Base-by-base conservation (phyloP, 2,329 filamentous ascomycete genomes). In the Arthrinium puccinioides region DNA sequence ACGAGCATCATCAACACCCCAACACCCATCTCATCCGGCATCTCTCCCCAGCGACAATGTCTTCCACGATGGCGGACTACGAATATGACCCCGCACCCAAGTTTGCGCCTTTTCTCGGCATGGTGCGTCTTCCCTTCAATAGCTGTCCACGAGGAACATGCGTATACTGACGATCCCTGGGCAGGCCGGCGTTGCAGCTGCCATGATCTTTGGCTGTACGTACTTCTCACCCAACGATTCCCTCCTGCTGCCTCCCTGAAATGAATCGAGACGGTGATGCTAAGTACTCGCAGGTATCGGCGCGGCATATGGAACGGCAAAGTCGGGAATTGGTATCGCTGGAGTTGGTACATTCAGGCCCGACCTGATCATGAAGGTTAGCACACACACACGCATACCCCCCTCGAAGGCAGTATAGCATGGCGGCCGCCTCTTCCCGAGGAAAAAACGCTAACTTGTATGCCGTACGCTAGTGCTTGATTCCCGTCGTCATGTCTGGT, bases 401-500 rank as follows among this genome's bases (percentile, higher is more conserved):
- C n/a, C n/a, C n/a, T n/a, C n/a, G n/a, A n/a, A n/a, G n/a, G n/a
- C n/a, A n/a, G n/a, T n/a, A n/a, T n/a, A n/a, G n/a, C n/a, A n/a
- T n/a, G n/a, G n/a, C n/a, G n/a, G n/a, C n/a, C n/a, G n/a, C n/a
- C n/a, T n/a, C n/a, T n/a, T n/a, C n/a, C n/a, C n/a, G n/a, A n/a
- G n/a, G n/a, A n/a, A n/a, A n/a, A n/a, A n/a, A n/a, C n/a, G n/a
- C n/a, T n/a, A n/a, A n/a, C n/a, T n/a, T 15, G 24, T 36, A 16
- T 33, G 32, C 18, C 21, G 21, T 20, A 42, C 49, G 49, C 37
- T 51, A 88, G 84, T 89, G 83, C 40, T 69, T 90, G 37, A 89
- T 90, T 50, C 85, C 86, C 45, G 85, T 92, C 48, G 82, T 98
- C 70, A 98, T 98, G 92, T 94, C 92, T 52, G 92, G 92, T 78